Conservation (phyloP, 2,329 filamentous ascomycete species). For the Saccharata proteae region DNA sequence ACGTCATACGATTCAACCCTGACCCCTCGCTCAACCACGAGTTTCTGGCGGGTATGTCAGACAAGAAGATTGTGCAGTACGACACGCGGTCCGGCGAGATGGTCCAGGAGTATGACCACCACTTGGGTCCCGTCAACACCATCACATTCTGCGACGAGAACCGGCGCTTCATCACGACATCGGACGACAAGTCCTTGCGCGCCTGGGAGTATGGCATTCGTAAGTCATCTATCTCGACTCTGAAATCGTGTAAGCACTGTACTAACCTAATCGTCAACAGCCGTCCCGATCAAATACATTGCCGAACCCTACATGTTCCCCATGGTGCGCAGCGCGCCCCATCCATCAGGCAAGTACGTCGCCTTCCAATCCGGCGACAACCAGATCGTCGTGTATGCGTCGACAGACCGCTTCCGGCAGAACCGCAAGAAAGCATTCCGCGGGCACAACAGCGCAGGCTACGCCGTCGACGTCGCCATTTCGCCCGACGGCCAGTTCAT, state of each 20-base stretch:
- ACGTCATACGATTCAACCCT: slow-evolving; percentile 90
- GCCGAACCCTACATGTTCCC: slow-evolving; percentile 97
- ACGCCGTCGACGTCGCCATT: slow-evolving; percentile 79
- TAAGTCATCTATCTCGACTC: not conserved
- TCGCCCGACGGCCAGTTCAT: slow-evolving; percentile 89
- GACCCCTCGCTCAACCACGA: slow-evolving; percentile 65
- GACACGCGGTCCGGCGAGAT: slow-evolving; percentile 73
- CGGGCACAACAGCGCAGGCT: slow-evolving; percentile 91
- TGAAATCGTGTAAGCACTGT: slow-evolving; percentile 48
- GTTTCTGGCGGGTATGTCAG: slow-evolving; percentile 92
- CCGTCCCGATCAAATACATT: slow-evolving; percentile 96
- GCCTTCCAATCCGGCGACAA: slow-evolving; percentile 92
- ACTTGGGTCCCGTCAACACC: slow-evolving; percentile 94
- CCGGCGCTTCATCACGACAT: slow-evolving; percentile 93
- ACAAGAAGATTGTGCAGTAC: slow-evolving; percentile 98
- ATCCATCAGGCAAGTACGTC: slow-evolving; percentile 87
- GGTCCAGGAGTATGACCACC: slow-evolving; percentile 96
- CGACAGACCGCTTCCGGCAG: slow-evolving; percentile 90
- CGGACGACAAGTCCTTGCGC: slow-evolving; percentile 88
- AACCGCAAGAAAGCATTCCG: slow-evolving; percentile 95
- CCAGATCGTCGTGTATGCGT: slow-evolving; percentile 90
- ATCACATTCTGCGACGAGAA: slow-evolving; percentile 93
- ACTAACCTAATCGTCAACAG: slow-evolving; percentile 42
- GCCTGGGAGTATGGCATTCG: slow-evolving; percentile 94
- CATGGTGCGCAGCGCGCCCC: slow-evolving; percentile 71